These are phyloP conservation scores for Chytriomyces confervae DNA, from an alignment of 192 early-diverging fungal species.

Conservation along the genomic window DNA sequence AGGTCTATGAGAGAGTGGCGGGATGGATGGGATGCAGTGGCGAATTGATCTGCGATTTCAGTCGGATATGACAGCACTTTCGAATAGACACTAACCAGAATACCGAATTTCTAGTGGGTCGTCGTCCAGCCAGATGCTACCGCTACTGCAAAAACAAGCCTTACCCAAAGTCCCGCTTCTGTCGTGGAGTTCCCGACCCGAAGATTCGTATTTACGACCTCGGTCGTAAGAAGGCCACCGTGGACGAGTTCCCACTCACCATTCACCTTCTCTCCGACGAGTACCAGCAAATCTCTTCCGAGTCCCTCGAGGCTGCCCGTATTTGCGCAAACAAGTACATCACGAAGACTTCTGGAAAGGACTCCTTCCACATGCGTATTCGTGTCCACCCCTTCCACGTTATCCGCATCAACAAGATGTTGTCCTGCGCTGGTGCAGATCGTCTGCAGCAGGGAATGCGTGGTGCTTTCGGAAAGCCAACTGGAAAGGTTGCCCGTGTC, in stretches of 20 bases:
- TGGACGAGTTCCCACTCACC: slow-evolving; percentile 97
- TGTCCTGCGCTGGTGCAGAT: slow-evolving; percentile 99
- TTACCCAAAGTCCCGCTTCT: slow-evolving; percentile 98
- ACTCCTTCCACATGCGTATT: slow-evolving; percentile 98
- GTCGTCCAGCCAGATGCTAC: slow-evolving; percentile 98
- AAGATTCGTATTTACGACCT: slow-evolving; percentile 98
- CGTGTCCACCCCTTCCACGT: slow-evolving; percentile 99
- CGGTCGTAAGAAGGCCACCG: slow-evolving; percentile 95
- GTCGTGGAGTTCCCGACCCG: slow-evolving; percentile 98
- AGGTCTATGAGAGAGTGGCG: neutral
- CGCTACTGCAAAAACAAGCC: slow-evolving; percentile 99
- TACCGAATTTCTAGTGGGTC: slow-evolving; percentile 71
- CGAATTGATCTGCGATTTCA: neutral
- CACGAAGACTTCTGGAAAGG: slow-evolving; percentile 94
- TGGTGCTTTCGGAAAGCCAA: slow-evolving; percentile 98
- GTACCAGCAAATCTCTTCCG: slow-evolving; percentile 97
- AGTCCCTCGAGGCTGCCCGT: slow-evolving; percentile 98
- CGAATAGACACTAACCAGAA: neutral
- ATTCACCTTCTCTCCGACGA: slow-evolving; percentile 97
- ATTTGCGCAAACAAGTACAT: slow-evolving; percentile 99
- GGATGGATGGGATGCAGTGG: neutral
- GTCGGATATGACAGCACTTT: neutral
- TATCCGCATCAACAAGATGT: slow-evolving; percentile 99
- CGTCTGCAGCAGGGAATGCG: slow-evolving; percentile 98
- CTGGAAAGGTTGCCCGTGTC: slow-evolving; percentile 93